A percentile compares a stretch with the other conserved stretches of the same genome.
These are phyloP conservation scores for Neopestalotiopsis sp. DNA, from an alignment of 2,329 filamentous ascomycete genomes.

Conservation along the genomic window DNA sequence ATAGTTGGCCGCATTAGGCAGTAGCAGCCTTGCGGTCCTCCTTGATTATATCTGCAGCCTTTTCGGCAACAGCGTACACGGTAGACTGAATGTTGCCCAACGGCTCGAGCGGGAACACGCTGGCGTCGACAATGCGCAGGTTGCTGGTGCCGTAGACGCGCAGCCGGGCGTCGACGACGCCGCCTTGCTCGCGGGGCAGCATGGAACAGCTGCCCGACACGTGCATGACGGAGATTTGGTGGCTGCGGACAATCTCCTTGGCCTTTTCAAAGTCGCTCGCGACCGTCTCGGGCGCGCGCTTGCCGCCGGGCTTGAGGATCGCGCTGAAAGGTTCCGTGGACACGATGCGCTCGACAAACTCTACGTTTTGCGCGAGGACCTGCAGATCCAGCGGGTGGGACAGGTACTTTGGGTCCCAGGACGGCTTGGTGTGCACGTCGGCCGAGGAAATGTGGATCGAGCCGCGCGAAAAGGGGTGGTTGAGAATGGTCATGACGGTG, in stretches of 20 bases:
- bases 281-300: constrained; percentile 40
- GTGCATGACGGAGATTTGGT: constrained; percentile 50
- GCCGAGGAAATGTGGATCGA: not conserved
- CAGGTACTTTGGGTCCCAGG: constrained; percentile 64
- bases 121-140: constrained; percentile 28
- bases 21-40: not conserved
- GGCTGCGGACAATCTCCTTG: constrained; percentile 40
- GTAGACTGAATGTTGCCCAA: constrained; percentile 23
- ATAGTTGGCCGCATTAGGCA: not conserved
- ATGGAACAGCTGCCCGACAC: constrained; percentile 50
- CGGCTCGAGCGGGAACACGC: constrained; percentile 27
- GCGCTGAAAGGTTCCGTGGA: constrained; percentile 47
- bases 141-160: constrained; percentile 24
- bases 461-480: constrained; percentile 5
- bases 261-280: constrained; percentile 40
- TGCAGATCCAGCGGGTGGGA: constrained; percentile 62
- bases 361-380: constrained; percentile 49
- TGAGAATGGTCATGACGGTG: constrained; percentile 20
- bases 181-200: constrained; percentile 23
- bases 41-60: constrained; percentile 14
- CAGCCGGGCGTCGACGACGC: constrained; percentile 25
- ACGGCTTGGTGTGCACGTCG: constrained; percentile 47
- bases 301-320: constrained; percentile 44
- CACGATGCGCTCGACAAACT: constrained; percentile 43
- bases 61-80: constrained; percentile 17